Evolutionary conservation across 257 asterid genomes (phyloP).

Genomic region (Thymus mandschuricus): DNA sequence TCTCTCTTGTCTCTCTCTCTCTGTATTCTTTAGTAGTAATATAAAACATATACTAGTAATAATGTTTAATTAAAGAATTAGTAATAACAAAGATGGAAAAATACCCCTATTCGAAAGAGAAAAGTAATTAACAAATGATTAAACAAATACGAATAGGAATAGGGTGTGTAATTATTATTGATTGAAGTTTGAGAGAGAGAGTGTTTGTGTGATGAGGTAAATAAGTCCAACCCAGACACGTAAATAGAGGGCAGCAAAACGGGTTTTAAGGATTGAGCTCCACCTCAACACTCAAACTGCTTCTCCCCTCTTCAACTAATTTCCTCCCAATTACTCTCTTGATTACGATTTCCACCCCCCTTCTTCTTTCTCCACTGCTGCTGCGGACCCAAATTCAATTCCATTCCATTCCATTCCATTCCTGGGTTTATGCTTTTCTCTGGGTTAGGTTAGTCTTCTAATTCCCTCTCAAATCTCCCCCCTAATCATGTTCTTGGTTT

Average conservation of each 20-base stretch:
- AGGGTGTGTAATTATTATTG: background rate
- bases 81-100: background rate
- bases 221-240: slow-evolving; percentile 45
- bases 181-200: background rate
- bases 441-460: slow-evolving; percentile 39
- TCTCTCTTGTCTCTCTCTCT: no score
- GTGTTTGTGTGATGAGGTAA: background rate
- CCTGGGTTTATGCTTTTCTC: slow-evolving; percentile 42
- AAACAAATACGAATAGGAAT: background rate
- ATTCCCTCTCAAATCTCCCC: slow-evolving; percentile 1
- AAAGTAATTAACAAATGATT: no score
- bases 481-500: background rate
- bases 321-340: slow-evolving; percentile 36
- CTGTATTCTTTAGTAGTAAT: no score
- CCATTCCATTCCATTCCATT: slow-evolving; percentile 3
- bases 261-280: slow-evolving; percentile 59
- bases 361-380: slow-evolving; percentile 12
- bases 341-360: slow-evolving; percentile 26
- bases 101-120: background rate
- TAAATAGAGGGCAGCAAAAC: slow-evolving; percentile 35
- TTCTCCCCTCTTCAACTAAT: slow-evolving; percentile 22
- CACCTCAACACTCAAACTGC: slow-evolving; percentile 41
- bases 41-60: no score
- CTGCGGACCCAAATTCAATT: background rate
- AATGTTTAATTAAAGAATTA: no score